These are phyloP conservation scores for Globomyces pollinis-pini DNA, from an alignment of 192 early-diverging fungal genomes.

Conservation along the genomic window DNA sequence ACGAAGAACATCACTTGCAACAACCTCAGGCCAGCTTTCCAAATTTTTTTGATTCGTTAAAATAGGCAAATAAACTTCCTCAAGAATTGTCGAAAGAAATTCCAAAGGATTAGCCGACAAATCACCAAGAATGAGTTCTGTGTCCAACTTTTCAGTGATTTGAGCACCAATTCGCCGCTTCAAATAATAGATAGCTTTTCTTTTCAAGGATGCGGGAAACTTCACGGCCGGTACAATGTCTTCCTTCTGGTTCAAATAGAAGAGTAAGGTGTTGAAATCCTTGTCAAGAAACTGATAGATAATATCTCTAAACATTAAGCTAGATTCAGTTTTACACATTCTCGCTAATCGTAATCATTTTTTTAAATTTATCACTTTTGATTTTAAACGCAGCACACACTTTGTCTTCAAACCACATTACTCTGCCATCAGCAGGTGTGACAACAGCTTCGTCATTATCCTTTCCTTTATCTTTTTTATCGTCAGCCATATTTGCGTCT, in stretches of 20 bases:
- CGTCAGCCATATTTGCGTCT: conserved; percentile 20
- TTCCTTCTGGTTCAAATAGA: conserved; percentile 54
- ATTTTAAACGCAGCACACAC: conserved; percentile 48
- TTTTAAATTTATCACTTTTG: conserved; percentile 58
- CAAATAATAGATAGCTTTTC: conserved; percentile 53
- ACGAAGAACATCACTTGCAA: conserved; percentile 56
- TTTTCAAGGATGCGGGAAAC: conserved; percentile 49
- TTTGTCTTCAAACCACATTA: conserved; percentile 51
- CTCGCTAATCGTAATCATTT: conserved; percentile 36
- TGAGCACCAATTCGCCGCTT: conserved; percentile 39
- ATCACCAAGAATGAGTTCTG: conserved; percentile 54
- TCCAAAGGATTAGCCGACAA: conserved; percentile 52
- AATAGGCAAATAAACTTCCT: conserved; percentile 58
- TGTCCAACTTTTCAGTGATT: conserved; percentile 46
- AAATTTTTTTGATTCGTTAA: conserved; percentile 56
- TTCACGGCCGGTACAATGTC: conserved; percentile 46
- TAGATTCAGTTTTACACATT: conserved; percentile 32
- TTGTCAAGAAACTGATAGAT: conserved; percentile 51
- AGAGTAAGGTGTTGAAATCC: conserved; percentile 47
- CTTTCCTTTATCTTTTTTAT: conserved; percentile 40
- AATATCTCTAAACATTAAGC: conserved; percentile 30
- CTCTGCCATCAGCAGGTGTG: conserved; percentile 43
- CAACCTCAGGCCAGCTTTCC: conserved; percentile 62
- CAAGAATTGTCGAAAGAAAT: conserved; percentile 44
- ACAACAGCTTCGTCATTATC: conserved; percentile 35